phyloP scores from a whole-genome alignment of 768 basidiomycete genomes.

The Mycena filopes region DNA sequence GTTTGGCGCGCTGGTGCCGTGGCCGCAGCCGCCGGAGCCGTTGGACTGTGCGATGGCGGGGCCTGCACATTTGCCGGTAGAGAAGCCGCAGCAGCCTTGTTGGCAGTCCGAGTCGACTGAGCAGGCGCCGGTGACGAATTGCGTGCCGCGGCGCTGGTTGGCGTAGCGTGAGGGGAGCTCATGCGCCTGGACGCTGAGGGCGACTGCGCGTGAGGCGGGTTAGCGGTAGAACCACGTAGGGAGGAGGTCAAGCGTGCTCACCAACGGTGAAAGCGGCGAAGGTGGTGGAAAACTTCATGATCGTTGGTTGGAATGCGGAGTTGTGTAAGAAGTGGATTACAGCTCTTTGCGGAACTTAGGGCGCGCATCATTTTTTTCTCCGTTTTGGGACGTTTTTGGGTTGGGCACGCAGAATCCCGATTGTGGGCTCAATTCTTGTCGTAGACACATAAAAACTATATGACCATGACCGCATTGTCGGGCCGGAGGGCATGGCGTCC shows the following conservation, averaged over 20 bases:
- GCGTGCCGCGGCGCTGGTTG: constrained; percentile 25
- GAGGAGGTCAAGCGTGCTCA: not conserved
- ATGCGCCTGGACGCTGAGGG: constrained; percentile 19
- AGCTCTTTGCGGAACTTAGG: too few relatives aligned
- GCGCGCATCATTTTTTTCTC: too few relatives aligned
- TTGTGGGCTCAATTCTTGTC: too few relatives aligned
- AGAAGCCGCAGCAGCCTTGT: constrained; percentile 37
- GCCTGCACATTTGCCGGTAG: constrained; percentile 36
- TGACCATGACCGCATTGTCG: too few relatives aligned
- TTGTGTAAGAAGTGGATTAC: constrained; percentile 4
- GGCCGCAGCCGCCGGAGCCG: constrained; percentile 36
- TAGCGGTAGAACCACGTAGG: too few relatives aligned
- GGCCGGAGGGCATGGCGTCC: too few relatives aligned
- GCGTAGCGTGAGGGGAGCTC: constrained; percentile 18
- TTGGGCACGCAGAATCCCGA: too few relatives aligned
- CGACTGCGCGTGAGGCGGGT: constrained; percentile 5
- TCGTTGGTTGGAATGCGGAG: constrained; percentile 6
- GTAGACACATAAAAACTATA: too few relatives aligned
- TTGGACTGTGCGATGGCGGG: constrained; percentile 34
- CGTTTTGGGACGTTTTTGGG: too few relatives aligned
- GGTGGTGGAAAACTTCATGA: constrained; percentile 31
- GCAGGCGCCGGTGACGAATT: constrained; percentile 36
- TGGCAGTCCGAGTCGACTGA: constrained; percentile 33
- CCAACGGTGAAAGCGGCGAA: constrained; percentile 26
- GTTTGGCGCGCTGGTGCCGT: constrained; percentile 32